Conservation (phyloP, 164 flowering plant genomes). For the Euptelea pleiosperma region DNA sequence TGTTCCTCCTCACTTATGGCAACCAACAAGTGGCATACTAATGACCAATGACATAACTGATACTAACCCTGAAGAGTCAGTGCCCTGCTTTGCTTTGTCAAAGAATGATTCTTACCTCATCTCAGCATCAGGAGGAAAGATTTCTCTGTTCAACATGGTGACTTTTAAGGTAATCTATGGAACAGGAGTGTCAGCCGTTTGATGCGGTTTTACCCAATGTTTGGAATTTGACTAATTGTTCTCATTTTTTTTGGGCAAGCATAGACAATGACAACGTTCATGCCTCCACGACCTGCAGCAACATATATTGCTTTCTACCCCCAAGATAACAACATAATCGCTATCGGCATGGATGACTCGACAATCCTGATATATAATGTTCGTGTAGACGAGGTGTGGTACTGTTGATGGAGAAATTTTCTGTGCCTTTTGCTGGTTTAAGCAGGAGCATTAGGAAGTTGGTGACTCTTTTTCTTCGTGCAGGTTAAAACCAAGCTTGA, state of each 20-base stretch:
- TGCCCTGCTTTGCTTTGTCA: slow-evolving; percentile 77
- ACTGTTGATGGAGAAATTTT: neutral
- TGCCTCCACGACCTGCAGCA: slow-evolving; percentile 95
- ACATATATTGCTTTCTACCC: slow-evolving; percentile 92
- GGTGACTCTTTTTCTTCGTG: slow-evolving; percentile 10
- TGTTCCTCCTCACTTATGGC: slow-evolving; percentile 68
- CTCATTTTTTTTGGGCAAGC: slow-evolving; percentile 12
- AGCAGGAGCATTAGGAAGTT: slow-evolving; percentile 9
- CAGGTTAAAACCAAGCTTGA: slow-evolving; percentile 83
- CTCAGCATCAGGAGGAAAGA: slow-evolving; percentile 86
- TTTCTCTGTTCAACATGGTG: slow-evolving; percentile 77
- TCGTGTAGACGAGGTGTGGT: slow-evolving; percentile 72
- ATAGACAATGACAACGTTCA: slow-evolving; percentile 86
- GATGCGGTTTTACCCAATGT: neutral
- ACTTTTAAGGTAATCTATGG: slow-evolving; percentile 64
- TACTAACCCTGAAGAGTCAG: slow-evolving; percentile 57
- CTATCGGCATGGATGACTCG: slow-evolving; percentile 93
- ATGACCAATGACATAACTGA: slow-evolving; percentile 75
- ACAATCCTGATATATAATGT: slow-evolving; percentile 80
- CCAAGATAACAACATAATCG: slow-evolving; percentile 81
- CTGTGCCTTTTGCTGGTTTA: neutral
- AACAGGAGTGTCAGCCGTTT: neutral
- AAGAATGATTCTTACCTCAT: slow-evolving; percentile 82
- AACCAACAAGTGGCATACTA: slow-evolving; percentile 68
- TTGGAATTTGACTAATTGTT: neutral